Conservation (phyloP, 768 basidiomycete species). For the Auriculariales sp. region DNA sequence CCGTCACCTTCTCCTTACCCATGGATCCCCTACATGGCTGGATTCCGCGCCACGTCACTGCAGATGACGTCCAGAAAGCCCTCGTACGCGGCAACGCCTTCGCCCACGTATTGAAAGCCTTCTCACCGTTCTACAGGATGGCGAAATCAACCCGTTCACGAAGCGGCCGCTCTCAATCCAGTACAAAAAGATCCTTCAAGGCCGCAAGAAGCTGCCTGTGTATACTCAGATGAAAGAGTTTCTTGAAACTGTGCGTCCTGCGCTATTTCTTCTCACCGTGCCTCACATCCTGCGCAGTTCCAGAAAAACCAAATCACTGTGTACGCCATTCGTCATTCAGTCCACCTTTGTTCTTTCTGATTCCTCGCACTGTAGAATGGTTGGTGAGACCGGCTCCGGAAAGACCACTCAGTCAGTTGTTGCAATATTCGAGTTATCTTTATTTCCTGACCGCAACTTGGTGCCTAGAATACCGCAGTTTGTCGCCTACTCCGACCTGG, state of each 20-base stretch:
- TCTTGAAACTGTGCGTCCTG: constrained; percentile 59
- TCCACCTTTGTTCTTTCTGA: not conserved
- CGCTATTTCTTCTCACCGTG: constrained; percentile 6
- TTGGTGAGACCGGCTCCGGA: constrained; percentile 89
- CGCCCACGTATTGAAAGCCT: not conserved
- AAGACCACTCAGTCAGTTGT: constrained; percentile 82
- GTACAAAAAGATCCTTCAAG: constrained; percentile 77
- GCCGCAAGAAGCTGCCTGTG: constrained; percentile 81
- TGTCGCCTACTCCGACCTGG: constrained; percentile 84
- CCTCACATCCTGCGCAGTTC: constrained; percentile 35
- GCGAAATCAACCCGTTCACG: constrained; percentile 81
- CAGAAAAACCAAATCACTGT: constrained; percentile 71
- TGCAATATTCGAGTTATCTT: not conserved
- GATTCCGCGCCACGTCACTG: constrained; percentile 52
- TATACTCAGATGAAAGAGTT: constrained; percentile 89
- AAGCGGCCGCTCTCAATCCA: constrained; percentile 57
- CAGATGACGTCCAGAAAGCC: constrained; percentile 47
- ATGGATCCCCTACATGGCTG: constrained; percentile 60
- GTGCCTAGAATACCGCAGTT: constrained; percentile 81
- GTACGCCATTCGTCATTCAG: constrained; percentile 10
- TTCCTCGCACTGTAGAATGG: constrained; percentile 39
- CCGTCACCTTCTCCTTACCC: not conserved
- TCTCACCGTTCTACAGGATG: constrained; percentile 33
- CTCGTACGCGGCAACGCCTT: constrained; percentile 44
- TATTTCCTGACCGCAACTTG: not conserved